A percentile compares a stretch with the other conserved stretches of the same genome.
Evolutionary conservation across 495 filamentous ascomycete genomes (phyloP).

Genomic region (Lepraria neglecta): DNA sequence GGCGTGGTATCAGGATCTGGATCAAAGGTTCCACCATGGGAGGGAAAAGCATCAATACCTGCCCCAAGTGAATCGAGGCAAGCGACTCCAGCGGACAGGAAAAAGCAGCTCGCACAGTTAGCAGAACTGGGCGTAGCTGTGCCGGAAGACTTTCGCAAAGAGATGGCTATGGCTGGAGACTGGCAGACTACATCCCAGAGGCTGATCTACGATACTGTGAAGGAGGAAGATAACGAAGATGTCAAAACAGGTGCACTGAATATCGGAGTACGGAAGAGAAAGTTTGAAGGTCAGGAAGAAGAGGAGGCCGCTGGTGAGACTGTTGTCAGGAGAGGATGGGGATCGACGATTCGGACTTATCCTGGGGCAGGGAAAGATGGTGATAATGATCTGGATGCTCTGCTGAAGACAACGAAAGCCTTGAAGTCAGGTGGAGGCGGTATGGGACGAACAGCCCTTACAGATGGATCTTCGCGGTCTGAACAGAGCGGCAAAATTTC

Average conservation of each 20-base stretch:
- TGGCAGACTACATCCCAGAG: slow-evolving; percentile 70
- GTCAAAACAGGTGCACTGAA: slow-evolving; percentile 34
- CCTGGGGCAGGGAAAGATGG: slow-evolving; percentile 48
- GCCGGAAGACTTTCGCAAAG: slow-evolving; percentile 67
- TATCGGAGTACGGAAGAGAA: slow-evolving; percentile 62
- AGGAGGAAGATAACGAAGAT: slow-evolving; percentile 37
- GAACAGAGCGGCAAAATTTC: not conserved
- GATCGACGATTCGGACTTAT: slow-evolving; percentile 59
- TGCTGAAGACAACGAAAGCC: slow-evolving; percentile 45
- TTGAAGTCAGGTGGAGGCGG: slow-evolving; percentile 31
- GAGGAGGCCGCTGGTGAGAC: slow-evolving; percentile 59
- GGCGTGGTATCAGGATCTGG: slow-evolving; percentile 54
- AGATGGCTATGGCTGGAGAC: slow-evolving; percentile 84
- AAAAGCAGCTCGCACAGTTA: slow-evolving; percentile 78
- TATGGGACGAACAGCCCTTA: not conserved
- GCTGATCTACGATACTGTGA: slow-evolving; percentile 35
- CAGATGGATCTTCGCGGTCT: not conserved
- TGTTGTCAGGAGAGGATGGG: slow-evolving; percentile 66
- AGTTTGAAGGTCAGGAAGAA: slow-evolving; percentile 54
- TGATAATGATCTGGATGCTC: slow-evolving; percentile 60
- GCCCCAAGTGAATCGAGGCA: slow-evolving; percentile 28
- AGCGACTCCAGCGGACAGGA: slow-evolving; percentile 61
- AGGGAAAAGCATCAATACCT: slow-evolving; percentile 23
- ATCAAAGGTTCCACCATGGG: slow-evolving; percentile 22
- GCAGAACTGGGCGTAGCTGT: slow-evolving; percentile 81